Conservation (phyloP, 2,329 filamentous ascomycete species). For the Hymenotorrendiella dingleyae region DNA sequence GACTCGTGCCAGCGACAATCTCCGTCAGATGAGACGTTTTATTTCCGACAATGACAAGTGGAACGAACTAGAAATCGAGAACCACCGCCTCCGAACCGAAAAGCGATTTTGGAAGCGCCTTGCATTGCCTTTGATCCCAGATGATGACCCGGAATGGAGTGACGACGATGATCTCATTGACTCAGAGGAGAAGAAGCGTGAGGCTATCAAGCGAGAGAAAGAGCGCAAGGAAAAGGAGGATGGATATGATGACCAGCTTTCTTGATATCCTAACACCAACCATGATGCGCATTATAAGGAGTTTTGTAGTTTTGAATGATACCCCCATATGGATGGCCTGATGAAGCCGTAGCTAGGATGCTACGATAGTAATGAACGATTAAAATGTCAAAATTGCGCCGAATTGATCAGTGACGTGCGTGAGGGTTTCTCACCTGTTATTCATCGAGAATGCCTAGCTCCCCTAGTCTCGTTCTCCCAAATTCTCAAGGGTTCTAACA, state of each 20-base stretch:
- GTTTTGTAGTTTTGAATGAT: too few species aligned
- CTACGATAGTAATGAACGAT: too few species aligned
- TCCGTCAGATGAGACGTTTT: slow-evolving; percentile 50
- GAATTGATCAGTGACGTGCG: too few species aligned
- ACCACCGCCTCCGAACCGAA: slow-evolving; percentile 49
- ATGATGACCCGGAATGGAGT: slow-evolving; percentile 53
- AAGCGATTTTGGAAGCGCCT: slow-evolving; percentile 61
- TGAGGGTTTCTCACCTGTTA: too few species aligned
- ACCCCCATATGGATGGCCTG: too few species aligned
- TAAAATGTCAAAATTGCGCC: too few species aligned
- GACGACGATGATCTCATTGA: slow-evolving; percentile 61
- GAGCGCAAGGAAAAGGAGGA: slow-evolving; percentile 18
- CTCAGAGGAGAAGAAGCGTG: slow-evolving; percentile 50
- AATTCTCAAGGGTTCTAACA: too few species aligned
- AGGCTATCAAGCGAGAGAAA: slow-evolving; percentile 21
- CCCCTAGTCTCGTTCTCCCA: too few species aligned
- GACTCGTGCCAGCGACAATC: slow-evolving; percentile 48
- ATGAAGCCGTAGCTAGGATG: too few species aligned
- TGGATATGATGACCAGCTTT: slow-evolving; percentile 13
- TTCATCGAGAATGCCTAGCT: too few species aligned
- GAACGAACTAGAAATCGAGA: slow-evolving; percentile 48
- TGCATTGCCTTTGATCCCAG: slow-evolving; percentile 55
- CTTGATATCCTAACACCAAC: too few species aligned
- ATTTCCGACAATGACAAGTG: slow-evolving; percentile 51
- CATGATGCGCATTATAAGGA: too few species aligned